Evolutionary conservation across 2,329 filamentous ascomycete genomes (phyloP).

Genomic region (Fusarium temperatum): DNA sequence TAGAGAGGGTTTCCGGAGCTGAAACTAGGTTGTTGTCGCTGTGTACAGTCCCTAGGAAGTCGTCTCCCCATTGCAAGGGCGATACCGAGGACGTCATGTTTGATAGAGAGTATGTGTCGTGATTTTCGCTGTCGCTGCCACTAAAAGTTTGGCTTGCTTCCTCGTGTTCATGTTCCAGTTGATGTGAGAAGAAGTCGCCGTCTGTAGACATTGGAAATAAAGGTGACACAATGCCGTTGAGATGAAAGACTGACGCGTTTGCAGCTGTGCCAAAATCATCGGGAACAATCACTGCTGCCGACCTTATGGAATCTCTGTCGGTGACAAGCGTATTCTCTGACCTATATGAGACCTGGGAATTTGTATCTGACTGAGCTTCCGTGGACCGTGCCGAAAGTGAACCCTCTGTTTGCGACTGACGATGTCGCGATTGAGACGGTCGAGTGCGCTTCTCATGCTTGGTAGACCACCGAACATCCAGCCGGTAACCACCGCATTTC

Average conservation of each 20-base stretch:
- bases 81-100: not conserved
- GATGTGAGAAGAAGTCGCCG: not conserved
- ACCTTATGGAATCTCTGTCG: not conserved
- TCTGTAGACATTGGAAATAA: not conserved
- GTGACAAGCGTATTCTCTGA: not conserved
- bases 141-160: not conserved
- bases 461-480: not conserved
- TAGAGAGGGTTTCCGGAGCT: not conserved
- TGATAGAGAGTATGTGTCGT: not conserved
- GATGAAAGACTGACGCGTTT: not conserved
- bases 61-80: not conserved
- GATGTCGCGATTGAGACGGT: not conserved
- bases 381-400: not conserved
- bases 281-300: not conserved
- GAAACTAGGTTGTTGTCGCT: not conserved
- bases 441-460: not conserved
- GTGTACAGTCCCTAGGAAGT: not conserved
- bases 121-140: not conserved
- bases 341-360: not conserved
- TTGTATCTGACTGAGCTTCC: not conserved
- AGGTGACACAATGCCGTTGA: not conserved
- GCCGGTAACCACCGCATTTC: not conserved
- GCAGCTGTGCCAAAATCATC: not conserved
- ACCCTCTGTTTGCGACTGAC: not conserved
- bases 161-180: not conserved